Evolutionary conservation across 2,329 filamentous ascomycete genomes (phyloP).

Genomic region (Neodidymelliopsis sp.): DNA sequence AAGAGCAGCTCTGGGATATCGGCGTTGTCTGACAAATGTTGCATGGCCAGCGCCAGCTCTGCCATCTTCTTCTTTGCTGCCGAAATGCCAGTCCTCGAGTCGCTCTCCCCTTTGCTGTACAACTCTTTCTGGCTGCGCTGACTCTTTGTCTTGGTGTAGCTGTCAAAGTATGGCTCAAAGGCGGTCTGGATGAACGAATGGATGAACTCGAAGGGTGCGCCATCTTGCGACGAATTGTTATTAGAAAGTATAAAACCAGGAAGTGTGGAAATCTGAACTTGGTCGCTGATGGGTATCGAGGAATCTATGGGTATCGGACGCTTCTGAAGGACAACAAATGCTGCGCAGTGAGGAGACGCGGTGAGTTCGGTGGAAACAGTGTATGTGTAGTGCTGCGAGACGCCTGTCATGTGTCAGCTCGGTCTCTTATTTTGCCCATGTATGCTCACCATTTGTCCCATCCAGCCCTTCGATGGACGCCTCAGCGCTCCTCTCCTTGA

Average conservation of each 20-base stretch:
- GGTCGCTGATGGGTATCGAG: conserved; percentile 79
- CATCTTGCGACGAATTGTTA: conserved; percentile 72
- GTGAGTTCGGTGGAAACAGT: conserved; percentile 83
- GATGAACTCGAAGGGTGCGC: conserved; percentile 89
- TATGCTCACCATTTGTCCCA: conserved; percentile 40
- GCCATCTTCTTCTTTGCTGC: conserved; percentile 98
- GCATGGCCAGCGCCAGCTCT: conserved; percentile 87
- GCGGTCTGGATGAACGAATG: conserved; percentile 92
- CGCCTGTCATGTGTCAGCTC: conserved; percentile 53
- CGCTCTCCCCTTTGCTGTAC: conserved; percentile 80
- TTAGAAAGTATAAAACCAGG: conserved; percentile 79
- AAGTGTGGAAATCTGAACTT: conserved; percentile 92
- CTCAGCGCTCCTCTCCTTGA: conserved; percentile 75
- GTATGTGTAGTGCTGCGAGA: conserved; percentile 69
- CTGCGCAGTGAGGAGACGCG: conserved; percentile 78
- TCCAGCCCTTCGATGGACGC: conserved; percentile 40
- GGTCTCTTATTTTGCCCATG: conserved; percentile 6
- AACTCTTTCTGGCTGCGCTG: conserved; percentile 47
- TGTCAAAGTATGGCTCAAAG: conserved; percentile 95
- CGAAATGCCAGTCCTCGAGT: conserved; percentile 92
- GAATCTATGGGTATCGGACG: conserved; percentile 87
- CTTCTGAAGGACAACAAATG: conserved; percentile 90
- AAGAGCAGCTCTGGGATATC: conserved; percentile 94
- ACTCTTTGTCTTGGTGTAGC: conserved; percentile 87
- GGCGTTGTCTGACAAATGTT: conserved; percentile 95